Percentiles rank a stretch among this genome's conserved stretches.
phyloP scores from a whole-genome alignment of 768 basidiomycete genomes.

The Amylocystis lapponica region DNA sequence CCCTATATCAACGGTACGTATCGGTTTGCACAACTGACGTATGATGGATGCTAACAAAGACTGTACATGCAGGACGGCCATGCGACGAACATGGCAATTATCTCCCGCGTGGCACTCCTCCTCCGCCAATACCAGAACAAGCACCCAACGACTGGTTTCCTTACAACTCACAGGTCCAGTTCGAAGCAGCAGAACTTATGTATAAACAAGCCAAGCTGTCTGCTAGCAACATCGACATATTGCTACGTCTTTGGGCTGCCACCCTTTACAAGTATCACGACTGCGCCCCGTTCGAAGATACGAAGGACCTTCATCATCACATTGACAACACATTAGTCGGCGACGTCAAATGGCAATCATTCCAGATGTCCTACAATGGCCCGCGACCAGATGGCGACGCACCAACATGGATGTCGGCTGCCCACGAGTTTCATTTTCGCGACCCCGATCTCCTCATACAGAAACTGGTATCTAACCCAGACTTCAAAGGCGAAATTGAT shows the following conservation, averaged over 20 bases:
- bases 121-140: background rate
- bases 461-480: constrained; percentile 14
- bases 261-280: background rate
- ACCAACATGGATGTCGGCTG: constrained; percentile 21
- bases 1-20: too few species aligned
- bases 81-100: constrained; percentile 3
- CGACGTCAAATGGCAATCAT: constrained; percentile 31
- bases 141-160: constrained; percentile 9
- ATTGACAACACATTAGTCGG: constrained; percentile 32
- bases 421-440: constrained; percentile 20
- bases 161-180: constrained; percentile 6
- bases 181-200: constrained; percentile 13
- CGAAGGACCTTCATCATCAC: constrained; percentile 25
- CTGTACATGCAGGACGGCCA: too few species aligned
- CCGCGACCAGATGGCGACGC: background rate
- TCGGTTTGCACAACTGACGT: too few species aligned
- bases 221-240: constrained; percentile 7
- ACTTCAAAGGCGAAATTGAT: constrained; percentile 18
- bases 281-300: constrained; percentile 17
- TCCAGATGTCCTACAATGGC: constrained; percentile 25
- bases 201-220: constrained; percentile 5
- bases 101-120: constrained; percentile 1
- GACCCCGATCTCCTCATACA: constrained; percentile 10
- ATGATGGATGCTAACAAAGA: too few species aligned
- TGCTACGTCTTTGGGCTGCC: constrained; percentile 3